Conservation (phyloP, 495 filamentous ascomycete species). For the Durotheca rogersii region DNA sequence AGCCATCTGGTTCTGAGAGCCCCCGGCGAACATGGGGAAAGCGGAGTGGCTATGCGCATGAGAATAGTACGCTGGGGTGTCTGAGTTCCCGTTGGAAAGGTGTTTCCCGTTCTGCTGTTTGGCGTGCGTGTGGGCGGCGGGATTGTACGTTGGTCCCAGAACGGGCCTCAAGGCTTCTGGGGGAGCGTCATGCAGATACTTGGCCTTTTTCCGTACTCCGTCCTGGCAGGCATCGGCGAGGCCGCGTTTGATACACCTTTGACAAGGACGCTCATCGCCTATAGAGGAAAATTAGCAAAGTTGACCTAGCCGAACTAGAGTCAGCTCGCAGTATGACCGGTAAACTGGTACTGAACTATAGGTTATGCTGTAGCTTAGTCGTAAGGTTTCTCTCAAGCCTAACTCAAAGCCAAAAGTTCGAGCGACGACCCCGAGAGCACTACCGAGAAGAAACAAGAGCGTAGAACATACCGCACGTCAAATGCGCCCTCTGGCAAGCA, state of each 20-base stretch:
- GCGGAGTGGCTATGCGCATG: slow-evolving; percentile 30
- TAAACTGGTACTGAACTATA: too few species aligned
- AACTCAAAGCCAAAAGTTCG: too few species aligned
- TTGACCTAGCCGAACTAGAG: not conserved
- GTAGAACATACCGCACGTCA: slow-evolving; percentile 76
- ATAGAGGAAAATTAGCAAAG: slow-evolving; percentile 23
- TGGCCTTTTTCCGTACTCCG: slow-evolving; percentile 96
- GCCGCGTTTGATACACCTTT: slow-evolving; percentile 89
- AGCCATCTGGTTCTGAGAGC: slow-evolving; percentile 31
- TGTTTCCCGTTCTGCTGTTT: slow-evolving; percentile 38
- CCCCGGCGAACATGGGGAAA: slow-evolving; percentile 41
- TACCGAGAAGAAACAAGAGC: slow-evolving; percentile 22
- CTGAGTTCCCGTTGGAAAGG: slow-evolving; percentile 28
- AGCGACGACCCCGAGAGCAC: too few species aligned
- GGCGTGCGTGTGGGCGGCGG: slow-evolving; percentile 38
- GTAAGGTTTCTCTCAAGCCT: slow-evolving; percentile 26
- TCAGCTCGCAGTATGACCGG: too few species aligned
- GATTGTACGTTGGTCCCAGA: slow-evolving; percentile 56
- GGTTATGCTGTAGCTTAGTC: slow-evolving; percentile 11
- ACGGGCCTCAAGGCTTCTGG: slow-evolving; percentile 64
- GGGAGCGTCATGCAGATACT: slow-evolving; percentile 96
- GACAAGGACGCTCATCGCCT: slow-evolving; percentile 83
- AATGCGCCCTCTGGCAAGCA: slow-evolving; percentile 94
- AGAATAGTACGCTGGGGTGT: slow-evolving; percentile 34
- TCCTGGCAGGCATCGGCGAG: slow-evolving; percentile 90